Evolutionary conservation across 2,329 filamentous ascomycete genomes (phyloP), one percentile per base, ranked within the genome.

Genomic region (Pseudogymnoascus sp.): DNA sequence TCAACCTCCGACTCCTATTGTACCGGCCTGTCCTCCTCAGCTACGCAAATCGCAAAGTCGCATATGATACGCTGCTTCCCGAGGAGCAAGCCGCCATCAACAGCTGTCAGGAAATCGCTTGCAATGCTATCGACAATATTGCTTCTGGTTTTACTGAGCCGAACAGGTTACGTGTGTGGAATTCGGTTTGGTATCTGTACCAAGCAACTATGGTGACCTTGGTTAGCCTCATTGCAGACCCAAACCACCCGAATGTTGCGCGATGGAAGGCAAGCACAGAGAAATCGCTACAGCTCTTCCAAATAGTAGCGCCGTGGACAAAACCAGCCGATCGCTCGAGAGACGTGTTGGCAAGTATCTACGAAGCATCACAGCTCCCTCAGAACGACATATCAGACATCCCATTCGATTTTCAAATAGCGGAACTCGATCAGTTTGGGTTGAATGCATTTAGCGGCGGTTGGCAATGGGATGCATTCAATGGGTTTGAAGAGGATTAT

Each of bases 361-460:
- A 57, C 51, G 51, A 57, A 57, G 51, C 51, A 7, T 31, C 51
- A 5, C 51, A 57, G 16, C 51, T 34, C 1, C 51, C 51, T 4
- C 51, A 12, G 26, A 57, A 57, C 5, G 51, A 57, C 10, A 57
- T 57, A 57, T 12, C 51, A 12, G 51, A 57, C 5, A 57, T 57
- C 4, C 51, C 51, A 1, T 57, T 57, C n/a, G 51, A 57, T 57
- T 57, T 57, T 34, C 51, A 57, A 57, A 57, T 57, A 34, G n/a
- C 51, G 5, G 51, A 57, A 12, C 51, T 57, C 51, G 51, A 57
- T 57, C 51, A 57, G 51, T 57, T 57, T 34, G 51, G 51, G n/a
- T 4, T 57, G 16, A 57, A 57, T 18, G 5, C 51, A 18, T 57
- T 34, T 34, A 57, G 5, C 26, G 51, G 51, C n/a, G 29, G 51